Percentiles rank a stretch among this genome's conserved stretches.
phyloP scores from a whole-genome alignment of 2,329 filamentous ascomycete genomes.

The Phialocephala sp. region DNA sequence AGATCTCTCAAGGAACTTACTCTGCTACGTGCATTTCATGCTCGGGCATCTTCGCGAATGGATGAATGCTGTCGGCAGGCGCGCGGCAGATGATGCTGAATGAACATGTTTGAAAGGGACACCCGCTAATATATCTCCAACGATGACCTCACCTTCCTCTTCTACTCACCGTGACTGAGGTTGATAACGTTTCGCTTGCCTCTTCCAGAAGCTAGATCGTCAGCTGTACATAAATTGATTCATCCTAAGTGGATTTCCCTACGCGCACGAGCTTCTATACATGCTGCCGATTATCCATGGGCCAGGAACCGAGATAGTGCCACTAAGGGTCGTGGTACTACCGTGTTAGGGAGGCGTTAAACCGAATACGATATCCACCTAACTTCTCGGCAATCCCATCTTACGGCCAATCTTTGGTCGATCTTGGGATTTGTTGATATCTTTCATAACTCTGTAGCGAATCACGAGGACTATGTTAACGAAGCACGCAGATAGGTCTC shows the following conservation, averaged over 20 bases:
- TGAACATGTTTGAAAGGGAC: background rate
- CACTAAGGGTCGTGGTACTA: background rate
- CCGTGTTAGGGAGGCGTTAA: background rate
- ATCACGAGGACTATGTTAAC: background rate
- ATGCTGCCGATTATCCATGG: background rate
- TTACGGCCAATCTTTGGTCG: background rate
- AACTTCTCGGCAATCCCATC: background rate
- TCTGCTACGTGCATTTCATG: constrained; percentile 32
- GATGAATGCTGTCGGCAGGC: background rate
- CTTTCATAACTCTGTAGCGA: background rate
- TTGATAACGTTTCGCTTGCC: constrained; percentile 15
- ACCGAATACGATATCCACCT: background rate
- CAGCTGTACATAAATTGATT: background rate
- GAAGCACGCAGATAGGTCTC: background rate
- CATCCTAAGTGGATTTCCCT: constrained; percentile 7
- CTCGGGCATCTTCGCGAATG: constrained; percentile 28
- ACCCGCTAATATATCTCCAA: constrained; percentile 2
- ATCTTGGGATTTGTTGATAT: background rate
- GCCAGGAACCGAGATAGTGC: constrained; percentile 10
- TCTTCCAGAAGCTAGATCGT: background rate
- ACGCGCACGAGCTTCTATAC: background rate
- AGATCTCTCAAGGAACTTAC: background rate
- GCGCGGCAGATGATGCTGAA: background rate
- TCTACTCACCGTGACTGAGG: background rate
- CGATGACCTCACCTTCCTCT: background rate